Evolutionary conservation across 1,139 yeast genomes (phyloP).

Genomic region (Zygoascus hellenicus): DNA sequence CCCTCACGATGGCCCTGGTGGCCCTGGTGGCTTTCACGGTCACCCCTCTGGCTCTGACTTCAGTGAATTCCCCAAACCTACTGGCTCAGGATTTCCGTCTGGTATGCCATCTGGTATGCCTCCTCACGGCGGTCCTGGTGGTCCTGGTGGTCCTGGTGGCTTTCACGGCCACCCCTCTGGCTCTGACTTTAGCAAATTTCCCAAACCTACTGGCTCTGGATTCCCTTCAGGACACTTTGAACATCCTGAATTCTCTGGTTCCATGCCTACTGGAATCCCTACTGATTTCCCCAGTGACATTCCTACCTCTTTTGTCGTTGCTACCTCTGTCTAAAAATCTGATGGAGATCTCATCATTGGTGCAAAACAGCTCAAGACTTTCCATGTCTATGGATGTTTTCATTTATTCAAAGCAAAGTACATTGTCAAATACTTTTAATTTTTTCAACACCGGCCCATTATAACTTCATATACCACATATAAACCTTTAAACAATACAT

Average conservation of each 20-base stretch:
- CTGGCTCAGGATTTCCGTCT: background rate
- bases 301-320: background rate
- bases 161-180: background rate
- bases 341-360: too few species aligned
- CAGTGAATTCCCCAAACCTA: background rate
- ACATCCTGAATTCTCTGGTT: background rate
- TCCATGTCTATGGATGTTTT: too few species aligned
- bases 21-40: background rate
- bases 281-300: background rate
- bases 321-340: background rate
- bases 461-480: too few species aligned
- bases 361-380: too few species aligned
- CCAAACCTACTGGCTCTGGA: too few species aligned
- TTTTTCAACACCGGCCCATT: too few species aligned
- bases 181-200: background rate
- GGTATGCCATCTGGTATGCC: slow-evolving; percentile 1
- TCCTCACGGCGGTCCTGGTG: background rate
- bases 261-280: background rate
- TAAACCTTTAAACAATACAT: too few species aligned
- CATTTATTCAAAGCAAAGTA: too few species aligned
- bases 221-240: too few species aligned
- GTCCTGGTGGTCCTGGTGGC: slow-evolving; percentile 2
- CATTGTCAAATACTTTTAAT: too few species aligned
- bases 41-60: background rate
- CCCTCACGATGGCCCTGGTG: background rate